Conservation (phyloP, 2,329 filamentous ascomycete species). For the Fusarium sororula region DNA sequence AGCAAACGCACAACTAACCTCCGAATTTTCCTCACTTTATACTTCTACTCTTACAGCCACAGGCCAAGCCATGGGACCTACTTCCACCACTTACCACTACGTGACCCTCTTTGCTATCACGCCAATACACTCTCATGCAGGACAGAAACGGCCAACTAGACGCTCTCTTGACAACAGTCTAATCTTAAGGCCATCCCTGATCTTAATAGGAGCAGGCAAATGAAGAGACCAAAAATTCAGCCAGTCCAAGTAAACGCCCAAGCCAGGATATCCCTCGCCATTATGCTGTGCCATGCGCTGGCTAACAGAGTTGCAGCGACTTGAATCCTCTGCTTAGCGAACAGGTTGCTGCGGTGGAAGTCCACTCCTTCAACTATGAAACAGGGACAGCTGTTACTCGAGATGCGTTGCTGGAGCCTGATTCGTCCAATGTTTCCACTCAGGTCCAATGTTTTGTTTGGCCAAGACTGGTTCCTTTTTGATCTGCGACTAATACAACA, state of each 20-base stretch:
- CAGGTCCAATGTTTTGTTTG: constrained; percentile 16
- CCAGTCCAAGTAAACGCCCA: constrained; percentile 30
- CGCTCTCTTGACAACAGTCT: background rate
- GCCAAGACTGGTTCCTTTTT: background rate
- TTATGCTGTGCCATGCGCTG: constrained; percentile 30
- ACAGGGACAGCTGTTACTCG: constrained; percentile 25
- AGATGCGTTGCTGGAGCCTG: constrained; percentile 11
- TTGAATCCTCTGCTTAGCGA: constrained; percentile 10
- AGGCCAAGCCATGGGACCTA: constrained; percentile 7
- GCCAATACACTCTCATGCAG: constrained; percentile 10
- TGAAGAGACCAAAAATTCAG: constrained; percentile 10
- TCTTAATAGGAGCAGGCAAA: background rate
- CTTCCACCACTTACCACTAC: background rate
- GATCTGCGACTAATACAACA: constrained; percentile 12
- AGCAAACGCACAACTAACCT: background rate
- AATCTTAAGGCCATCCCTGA: constrained; percentile 14
- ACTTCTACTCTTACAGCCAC: background rate
- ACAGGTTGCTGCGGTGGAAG: background rate
- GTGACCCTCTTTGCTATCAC: constrained; percentile 9
- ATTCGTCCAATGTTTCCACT: constrained; percentile 33
- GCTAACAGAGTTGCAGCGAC: constrained; percentile 1
- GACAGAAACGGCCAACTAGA: background rate
- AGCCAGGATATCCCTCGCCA: constrained; percentile 10
- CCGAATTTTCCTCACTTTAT: constrained; percentile 21
- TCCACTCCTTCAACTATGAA: constrained; percentile 19